phyloP scores from a whole-genome alignment of 1,284 basidiomycete genomes.

The Microbotryum silenes-acaulis region DNA sequence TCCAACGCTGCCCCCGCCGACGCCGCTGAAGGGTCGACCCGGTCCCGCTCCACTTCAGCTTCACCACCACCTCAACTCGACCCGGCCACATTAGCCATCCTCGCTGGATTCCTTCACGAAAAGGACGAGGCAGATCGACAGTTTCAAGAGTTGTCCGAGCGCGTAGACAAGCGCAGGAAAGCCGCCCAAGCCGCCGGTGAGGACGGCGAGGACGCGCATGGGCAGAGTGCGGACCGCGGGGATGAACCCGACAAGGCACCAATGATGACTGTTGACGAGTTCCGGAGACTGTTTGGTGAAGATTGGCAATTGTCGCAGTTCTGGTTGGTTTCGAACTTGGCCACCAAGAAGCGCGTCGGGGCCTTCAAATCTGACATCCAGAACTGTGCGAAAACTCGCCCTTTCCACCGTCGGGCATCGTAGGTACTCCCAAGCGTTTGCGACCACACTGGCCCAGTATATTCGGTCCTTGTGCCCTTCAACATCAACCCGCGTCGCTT shows the following conservation, averaged over 20 bases:
- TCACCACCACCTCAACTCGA: slow-evolving; percentile 34
- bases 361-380: neutral
- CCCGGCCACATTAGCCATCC: slow-evolving; percentile 36
- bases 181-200: slow-evolving; percentile 14
- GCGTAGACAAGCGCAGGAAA: slow-evolving; percentile 7
- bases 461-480: slow-evolving; percentile 25
- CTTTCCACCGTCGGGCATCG: neutral
- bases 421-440: slow-evolving; percentile 37
- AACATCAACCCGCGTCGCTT: slow-evolving; percentile 31
- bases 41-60: neutral
- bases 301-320: slow-evolving; percentile 31
- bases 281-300: slow-evolving; percentile 36
- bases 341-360: slow-evolving; percentile 10
- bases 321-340: slow-evolving; percentile 16
- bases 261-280: slow-evolving; percentile 34
- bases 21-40: too few relatives aligned
- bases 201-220: slow-evolving; percentile 28
- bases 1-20: too few relatives aligned
- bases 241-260: slow-evolving; percentile 27
- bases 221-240: slow-evolving; percentile 11
- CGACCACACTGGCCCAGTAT: slow-evolving; percentile 24
- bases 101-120: slow-evolving; percentile 36
- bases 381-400: neutral
- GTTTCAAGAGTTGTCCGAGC: slow-evolving; percentile 25
- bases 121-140: slow-evolving; percentile 35